Conservation (phyloP, 2,329 filamentous ascomycete genomes). For the Sordariomycetes sp. region DNA sequence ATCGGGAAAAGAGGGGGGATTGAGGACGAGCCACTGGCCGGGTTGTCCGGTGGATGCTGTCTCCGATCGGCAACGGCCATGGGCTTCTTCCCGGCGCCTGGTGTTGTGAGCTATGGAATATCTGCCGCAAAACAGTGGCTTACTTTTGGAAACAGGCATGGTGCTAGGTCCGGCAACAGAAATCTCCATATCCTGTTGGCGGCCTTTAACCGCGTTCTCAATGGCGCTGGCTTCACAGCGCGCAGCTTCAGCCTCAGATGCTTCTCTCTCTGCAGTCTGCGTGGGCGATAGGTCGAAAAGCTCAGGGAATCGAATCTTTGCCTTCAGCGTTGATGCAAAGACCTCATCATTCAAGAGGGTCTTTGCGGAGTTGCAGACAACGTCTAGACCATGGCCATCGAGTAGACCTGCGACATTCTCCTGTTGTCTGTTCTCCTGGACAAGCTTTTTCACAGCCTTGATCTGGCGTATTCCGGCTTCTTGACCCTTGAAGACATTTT, state of each 20-base stretch:
- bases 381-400: background rate
- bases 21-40: too few species aligned
- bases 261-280: conserved; percentile 1
- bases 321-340: conserved; percentile 2
- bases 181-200: too few species aligned
- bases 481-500: background rate
- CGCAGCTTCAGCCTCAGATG: conserved; percentile 3
- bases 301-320: conserved; percentile 4
- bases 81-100: too few species aligned
- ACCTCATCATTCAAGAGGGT: background rate
- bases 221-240: conserved; percentile 2
- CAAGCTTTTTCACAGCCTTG: background rate
- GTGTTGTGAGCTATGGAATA: too few species aligned
- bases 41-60: too few species aligned
- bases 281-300: conserved; percentile 3
- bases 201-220: background rate
- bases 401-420: background rate
- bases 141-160: too few species aligned
- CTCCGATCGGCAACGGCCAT: too few species aligned
- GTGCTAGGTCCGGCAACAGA: too few species aligned
- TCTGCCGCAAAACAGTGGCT: too few species aligned
- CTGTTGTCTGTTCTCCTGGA: background rate
- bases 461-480: background rate
- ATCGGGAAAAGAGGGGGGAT: background rate
- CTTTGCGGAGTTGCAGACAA: background rate